A percentile compares a stretch with the other conserved stretches of the same genome.
phyloP scores from a whole-genome alignment of 495 filamentous ascomycete species.

The Penicillium ochrochloron region DNA sequence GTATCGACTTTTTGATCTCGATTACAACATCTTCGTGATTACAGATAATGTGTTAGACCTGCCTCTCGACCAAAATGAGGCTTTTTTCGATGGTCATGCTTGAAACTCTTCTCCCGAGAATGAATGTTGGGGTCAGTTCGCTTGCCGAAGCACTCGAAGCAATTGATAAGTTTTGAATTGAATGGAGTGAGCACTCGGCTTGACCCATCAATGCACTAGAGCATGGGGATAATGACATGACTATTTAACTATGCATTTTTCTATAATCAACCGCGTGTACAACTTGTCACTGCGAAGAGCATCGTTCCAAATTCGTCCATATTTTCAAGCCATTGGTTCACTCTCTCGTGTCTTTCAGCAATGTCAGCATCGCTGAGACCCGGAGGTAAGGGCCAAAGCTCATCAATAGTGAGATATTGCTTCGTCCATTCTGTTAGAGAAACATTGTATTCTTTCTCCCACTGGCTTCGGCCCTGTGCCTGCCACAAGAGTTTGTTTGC shows the following conservation, averaged over 20 bases:
- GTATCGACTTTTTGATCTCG: constrained; percentile 50
- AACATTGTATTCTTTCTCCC: constrained; percentile 49
- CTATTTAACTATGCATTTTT: neutral
- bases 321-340: constrained; percentile 49
- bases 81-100: constrained; percentile 32
- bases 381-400: constrained; percentile 46
- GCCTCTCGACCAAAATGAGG: constrained; percentile 33
- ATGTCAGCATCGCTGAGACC: constrained; percentile 32
- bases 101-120: constrained; percentile 24
- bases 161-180: neutral
- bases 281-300: constrained; percentile 51
- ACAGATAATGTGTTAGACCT: constrained; percentile 48
- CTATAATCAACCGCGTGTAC: constrained; percentile 40
- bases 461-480: constrained; percentile 35
- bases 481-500: constrained; percentile 44
- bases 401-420: constrained; percentile 44
- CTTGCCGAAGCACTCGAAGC: constrained; percentile 6
- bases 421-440: constrained; percentile 45
- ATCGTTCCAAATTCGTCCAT: constrained; percentile 55
- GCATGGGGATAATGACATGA: neutral
- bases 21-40: constrained; percentile 50
- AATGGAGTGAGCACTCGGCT: neutral
- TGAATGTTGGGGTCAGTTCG: too few species aligned
- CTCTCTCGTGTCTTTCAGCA: constrained; percentile 35
- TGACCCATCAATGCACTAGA: neutral